Conservation (phyloP, 805 yeast genomes). For the Ogataea dorogensis region DNA sequence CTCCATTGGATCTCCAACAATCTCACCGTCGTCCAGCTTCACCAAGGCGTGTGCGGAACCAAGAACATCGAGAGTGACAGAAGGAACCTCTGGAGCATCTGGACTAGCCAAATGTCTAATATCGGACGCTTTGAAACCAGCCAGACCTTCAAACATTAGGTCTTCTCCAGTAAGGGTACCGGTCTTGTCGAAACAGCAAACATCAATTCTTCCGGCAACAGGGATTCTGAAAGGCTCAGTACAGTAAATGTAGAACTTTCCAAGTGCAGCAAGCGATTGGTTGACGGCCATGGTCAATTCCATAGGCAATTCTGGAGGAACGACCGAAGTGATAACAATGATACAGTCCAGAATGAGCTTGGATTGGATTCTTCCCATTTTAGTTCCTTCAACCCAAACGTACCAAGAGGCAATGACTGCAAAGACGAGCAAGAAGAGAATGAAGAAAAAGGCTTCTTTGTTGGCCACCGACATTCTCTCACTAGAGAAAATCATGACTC, state of each 20-base stretch:
- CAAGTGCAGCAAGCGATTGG: slow-evolving; percentile 80
- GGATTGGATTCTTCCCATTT: slow-evolving; percentile 92
- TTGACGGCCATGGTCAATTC: slow-evolving; percentile 98
- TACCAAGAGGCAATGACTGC: slow-evolving; percentile 97
- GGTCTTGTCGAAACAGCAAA: slow-evolving; percentile 97
- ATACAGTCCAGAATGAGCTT: slow-evolving; percentile 94
- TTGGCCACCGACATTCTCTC: slow-evolving; percentile 96
- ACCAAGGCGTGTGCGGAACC: slow-evolving; percentile 98
- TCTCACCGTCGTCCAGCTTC: slow-evolving; percentile 90
- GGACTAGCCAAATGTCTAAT: slow-evolving; percentile 53
- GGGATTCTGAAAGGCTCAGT: slow-evolving; percentile 99
- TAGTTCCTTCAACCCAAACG: slow-evolving; percentile 97
- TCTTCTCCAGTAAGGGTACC: slow-evolving; percentile 98
- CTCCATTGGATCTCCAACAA: slow-evolving; percentile 99
- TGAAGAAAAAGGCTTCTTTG: slow-evolving; percentile 89
- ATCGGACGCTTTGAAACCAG: slow-evolving; percentile 63
- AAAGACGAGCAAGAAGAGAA: slow-evolving; percentile 81
- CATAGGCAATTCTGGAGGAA: slow-evolving; percentile 99
- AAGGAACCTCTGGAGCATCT: slow-evolving; percentile 59
- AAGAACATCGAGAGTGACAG: slow-evolving; percentile 63
- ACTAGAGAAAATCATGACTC: slow-evolving; percentile 96
- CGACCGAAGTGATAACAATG: slow-evolving; percentile 93
- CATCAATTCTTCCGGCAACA: slow-evolving; percentile 95
- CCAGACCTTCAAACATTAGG: slow-evolving; percentile 92
- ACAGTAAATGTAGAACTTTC: slow-evolving; percentile 87